A percentile compares a stretch with the other conserved stretches of the same genome.
These are phyloP conservation scores for Melocanna baccifera DNA, from an alignment of 176 grass and related monocot genomes.

Conservation along the genomic window DNA sequence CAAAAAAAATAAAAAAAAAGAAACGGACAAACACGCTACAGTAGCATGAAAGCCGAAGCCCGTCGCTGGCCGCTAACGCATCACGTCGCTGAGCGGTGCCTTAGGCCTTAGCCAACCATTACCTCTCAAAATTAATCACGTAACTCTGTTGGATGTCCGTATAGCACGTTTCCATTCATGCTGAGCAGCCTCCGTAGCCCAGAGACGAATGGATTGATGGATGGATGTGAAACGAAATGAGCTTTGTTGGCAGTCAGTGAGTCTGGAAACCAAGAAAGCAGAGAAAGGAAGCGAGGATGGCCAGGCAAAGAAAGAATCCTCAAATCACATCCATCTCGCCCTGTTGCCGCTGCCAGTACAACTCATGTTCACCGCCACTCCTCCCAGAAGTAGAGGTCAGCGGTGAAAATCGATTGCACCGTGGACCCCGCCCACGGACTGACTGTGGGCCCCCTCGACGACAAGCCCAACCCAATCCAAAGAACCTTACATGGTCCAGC, in stretches of 20 bases:
- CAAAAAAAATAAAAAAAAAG: too few relatives aligned
- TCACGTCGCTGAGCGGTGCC: too few relatives aligned
- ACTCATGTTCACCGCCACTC: neutral
- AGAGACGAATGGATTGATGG: neutral
- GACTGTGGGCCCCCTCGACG: neutral
- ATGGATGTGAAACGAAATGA: conserved; percentile 1
- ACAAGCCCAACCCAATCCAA: neutral
- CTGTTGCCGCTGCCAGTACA: neutral
- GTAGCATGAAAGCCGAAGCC: too few relatives aligned
- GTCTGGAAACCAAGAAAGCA: conserved; percentile 13
- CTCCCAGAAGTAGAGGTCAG: neutral
- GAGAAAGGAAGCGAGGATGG: neutral
- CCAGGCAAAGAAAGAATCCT: neutral
- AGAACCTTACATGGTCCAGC: neutral
- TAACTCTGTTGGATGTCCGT: neutral
- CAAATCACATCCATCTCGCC: conserved; percentile 36
- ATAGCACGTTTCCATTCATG: neutral
- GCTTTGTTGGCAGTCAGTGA: neutral
- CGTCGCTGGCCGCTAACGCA: too few relatives aligned
- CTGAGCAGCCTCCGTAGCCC: neutral
- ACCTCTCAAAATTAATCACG: accelerated
- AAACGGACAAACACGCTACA: too few relatives aligned
- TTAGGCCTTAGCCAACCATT: too few relatives aligned
- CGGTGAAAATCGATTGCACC: neutral
- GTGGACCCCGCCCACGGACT: conserved; percentile 22